A percentile compares a stretch with the other conserved stretches of the same genome.
Conservation (phyloP, 331 rosid genomes). For the Arachis monticola region DNA sequence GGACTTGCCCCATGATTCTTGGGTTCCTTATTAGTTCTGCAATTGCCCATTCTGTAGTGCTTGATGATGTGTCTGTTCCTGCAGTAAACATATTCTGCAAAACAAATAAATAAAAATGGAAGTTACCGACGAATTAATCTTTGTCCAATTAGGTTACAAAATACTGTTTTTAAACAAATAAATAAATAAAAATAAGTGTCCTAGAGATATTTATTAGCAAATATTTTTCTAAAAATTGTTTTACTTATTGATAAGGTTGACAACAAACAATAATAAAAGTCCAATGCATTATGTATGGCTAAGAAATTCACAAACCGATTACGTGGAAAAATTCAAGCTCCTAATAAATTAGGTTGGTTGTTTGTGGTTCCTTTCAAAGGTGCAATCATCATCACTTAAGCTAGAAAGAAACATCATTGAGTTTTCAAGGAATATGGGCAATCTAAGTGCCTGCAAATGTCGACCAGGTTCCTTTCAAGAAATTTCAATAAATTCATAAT, state of each 20-base stretch:
- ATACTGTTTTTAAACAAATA: no score
- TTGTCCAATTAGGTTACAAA: no score
- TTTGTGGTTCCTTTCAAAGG: not conserved
- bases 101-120: not conserved
- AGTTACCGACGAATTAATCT: no score
- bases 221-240: no score
- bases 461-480: no score
- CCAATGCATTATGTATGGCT: not conserved
- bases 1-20: conserved; percentile 51
- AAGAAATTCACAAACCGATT: not conserved
- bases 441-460: no score
- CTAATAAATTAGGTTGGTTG: not conserved
- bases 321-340: not conserved
- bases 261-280: not conserved
- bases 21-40: conserved; percentile 70
- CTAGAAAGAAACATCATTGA: not conserved
- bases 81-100: conserved; percentile 77
- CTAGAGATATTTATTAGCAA: no score
- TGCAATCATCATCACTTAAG: not conserved
- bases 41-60: conserved; percentile 82
- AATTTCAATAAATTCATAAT: no score
- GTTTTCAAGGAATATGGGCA: not conserved
- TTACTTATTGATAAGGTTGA: no score
- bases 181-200: no score
- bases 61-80: conserved; percentile 84